Base-by-base conservation (phyloP, 306 rosid species). In the Canavalia gladiata region DNA sequence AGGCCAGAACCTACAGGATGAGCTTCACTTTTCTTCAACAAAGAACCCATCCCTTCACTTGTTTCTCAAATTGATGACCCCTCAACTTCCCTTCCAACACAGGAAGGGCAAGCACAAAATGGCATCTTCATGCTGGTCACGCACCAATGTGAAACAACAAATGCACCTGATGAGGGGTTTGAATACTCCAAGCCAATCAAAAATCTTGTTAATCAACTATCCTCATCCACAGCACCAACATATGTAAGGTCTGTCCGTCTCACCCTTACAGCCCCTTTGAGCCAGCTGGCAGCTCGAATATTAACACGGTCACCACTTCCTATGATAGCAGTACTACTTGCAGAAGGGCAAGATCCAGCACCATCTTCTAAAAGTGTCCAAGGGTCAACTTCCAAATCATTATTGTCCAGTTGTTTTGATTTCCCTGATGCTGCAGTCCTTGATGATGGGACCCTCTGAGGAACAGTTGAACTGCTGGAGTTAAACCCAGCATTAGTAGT, bases 311-410 rank as follows among this genome's bases (percentile, higher is more conserved):
- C 95, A 18, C 89, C 90, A 51, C 90, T 84, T 84, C 94, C 94
- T 34, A 90, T 84, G 39, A 84, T 78, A 56, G 86, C 81, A 72
- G 90, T 78, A 68, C 82, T 94, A 78, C 91, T 70, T 4, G 92
- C 82, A 66, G 94, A 88, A 6, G 86, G 91, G 75, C 91, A 87
- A 41, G 94, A 91, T 67, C 97, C 98, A 12, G 97, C 91, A 12
- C 97, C 92, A 63, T 92, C 98, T 88, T 95, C 98, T 77, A 92
- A 87, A 60, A 95, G 90, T 0, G 79, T 90, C 98, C 98, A 95
- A 49, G 97, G 97, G 89, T 95, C 97, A 75, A 95, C 64, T 55
- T 94, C 97, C 50, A 85, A 83, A 71, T 92, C 94, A 76, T 77
- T 68, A 76, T 77, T 68, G 81, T 90, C 98, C 80, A 78, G 97